A percentile compares a stretch with the other conserved stretches of the same genome.
These are phyloP conservation scores for Podochytrium sp. DNA, from an alignment of 192 early-diverging fungal genomes.

Conservation along the genomic window DNA sequence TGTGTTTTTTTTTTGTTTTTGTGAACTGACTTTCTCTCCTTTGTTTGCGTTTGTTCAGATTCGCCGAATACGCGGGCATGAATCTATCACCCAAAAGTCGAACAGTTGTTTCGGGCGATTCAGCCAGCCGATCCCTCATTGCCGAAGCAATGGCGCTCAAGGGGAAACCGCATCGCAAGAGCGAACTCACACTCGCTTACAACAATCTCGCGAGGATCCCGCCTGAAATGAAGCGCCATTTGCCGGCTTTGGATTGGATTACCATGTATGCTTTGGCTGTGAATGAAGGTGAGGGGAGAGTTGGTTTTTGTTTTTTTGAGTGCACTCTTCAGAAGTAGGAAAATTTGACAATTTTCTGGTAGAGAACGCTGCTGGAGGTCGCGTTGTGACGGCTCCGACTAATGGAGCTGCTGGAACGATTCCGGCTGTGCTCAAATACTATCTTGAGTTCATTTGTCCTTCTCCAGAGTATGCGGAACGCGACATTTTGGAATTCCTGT, in stretches of 20 bases:
- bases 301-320: not conserved
- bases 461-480: constrained; percentile 72
- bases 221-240: constrained; percentile 52
- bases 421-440: constrained; percentile 93
- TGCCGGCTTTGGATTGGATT: constrained; percentile 90
- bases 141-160: not conserved
- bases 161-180: not conserved
- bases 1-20: not conserved
- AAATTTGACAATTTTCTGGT: constrained; percentile 68
- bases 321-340: constrained; percentile 28
- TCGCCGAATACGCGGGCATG: constrained; percentile 40
- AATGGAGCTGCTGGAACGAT: constrained; percentile 96
- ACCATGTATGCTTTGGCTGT: constrained; percentile 95
- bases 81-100: constrained; percentile 6
- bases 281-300: constrained; percentile 66
- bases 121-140: not conserved
- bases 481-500: constrained; percentile 89
- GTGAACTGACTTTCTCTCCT: not conserved
- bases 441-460: constrained; percentile 89
- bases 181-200: constrained; percentile 33
- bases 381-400: constrained; percentile 85
- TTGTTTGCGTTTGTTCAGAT: not conserved
- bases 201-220: constrained; percentile 22
- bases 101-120: not conserved
- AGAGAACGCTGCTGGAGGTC: constrained; percentile 59